Evolutionary conservation across 192 early-diverging fungal genomes (phyloP).

Genomic region (Coemansia sp.): DNA sequence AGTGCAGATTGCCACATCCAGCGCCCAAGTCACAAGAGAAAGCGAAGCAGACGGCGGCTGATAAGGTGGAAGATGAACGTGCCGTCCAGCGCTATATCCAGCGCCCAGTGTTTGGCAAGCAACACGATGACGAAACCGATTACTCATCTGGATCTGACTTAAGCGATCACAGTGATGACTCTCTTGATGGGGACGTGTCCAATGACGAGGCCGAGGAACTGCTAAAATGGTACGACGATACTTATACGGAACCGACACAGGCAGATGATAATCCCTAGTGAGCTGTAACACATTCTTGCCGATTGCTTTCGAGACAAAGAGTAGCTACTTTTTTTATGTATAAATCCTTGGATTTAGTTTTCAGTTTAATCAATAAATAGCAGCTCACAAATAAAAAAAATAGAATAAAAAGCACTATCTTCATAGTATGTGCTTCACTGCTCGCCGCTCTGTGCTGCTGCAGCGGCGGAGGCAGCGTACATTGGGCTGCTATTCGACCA

Average conservation of each 20-base stretch:
- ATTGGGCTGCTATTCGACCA: constrained; percentile 35
- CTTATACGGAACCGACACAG: constrained; percentile 3
- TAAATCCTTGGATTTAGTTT: neutral
- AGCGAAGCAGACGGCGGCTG: neutral
- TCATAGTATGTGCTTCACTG: constrained; percentile 14
- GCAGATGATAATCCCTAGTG: too few species aligned
- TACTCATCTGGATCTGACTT: neutral
- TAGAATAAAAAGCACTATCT: neutral
- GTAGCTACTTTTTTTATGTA: neutral
- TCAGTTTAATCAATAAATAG: too few species aligned
- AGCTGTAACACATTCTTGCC: too few species aligned
- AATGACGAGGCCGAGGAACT: constrained; percentile 47
- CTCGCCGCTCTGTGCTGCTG: constrained; percentile 45
- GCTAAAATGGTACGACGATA: constrained; percentile 56
- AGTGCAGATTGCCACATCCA: constrained; percentile 64
- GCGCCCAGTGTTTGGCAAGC: constrained; percentile 31
- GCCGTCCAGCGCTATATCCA: constrained; percentile 27
- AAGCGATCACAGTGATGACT: constrained; percentile 5
- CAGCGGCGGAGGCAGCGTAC: constrained; percentile 22
- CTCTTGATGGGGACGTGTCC: constrained; percentile 23
- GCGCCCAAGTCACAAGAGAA: constrained; percentile 4
- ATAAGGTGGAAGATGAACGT: constrained; percentile 24
- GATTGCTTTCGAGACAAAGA: too few species aligned
- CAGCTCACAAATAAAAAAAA: neutral
- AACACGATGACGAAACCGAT: neutral